Conservation (phyloP, 2,329 filamentous ascomycete genomes). For the Trichoderma atrobrunneum region DNA sequence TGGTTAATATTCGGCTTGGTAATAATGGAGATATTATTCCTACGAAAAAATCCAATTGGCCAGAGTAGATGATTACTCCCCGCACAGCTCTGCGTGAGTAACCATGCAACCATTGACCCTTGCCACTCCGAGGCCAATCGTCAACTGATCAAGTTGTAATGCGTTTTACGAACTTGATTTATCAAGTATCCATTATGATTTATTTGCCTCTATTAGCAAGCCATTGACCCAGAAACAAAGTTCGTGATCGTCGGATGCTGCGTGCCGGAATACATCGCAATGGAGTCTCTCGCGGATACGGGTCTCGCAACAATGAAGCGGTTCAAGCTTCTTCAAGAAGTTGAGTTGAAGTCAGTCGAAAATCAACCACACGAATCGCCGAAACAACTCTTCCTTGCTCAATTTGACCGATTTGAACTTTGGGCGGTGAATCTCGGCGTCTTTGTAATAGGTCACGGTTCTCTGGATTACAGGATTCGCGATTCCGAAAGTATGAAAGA, state of each 20-base stretch:
- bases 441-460: neutral
- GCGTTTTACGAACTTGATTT: neutral
- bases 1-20: slow-evolving; percentile 3
- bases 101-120: neutral
- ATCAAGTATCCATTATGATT: neutral
- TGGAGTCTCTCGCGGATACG: neutral
- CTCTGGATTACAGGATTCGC: slow-evolving; percentile 12
- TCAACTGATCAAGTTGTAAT: neutral
- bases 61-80: neutral
- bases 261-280: neutral
- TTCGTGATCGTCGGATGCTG: neutral
- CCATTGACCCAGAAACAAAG: too few relatives aligned
- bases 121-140: neutral
- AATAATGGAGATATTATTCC: neutral
- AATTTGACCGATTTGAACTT: slow-evolving; percentile 13
- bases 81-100: neutral
- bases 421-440: slow-evolving; percentile 18
- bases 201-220: neutral
- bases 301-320: neutral
- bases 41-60: neutral
- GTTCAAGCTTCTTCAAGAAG: neutral
- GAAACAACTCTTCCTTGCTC: neutral
- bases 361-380: neutral
- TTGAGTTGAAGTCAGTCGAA: neutral
- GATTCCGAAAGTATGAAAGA: slow-evolving; percentile 10